phyloP scores from a whole-genome alignment of 441 rosid genomes.

The Corymbia calophylla region DNA sequence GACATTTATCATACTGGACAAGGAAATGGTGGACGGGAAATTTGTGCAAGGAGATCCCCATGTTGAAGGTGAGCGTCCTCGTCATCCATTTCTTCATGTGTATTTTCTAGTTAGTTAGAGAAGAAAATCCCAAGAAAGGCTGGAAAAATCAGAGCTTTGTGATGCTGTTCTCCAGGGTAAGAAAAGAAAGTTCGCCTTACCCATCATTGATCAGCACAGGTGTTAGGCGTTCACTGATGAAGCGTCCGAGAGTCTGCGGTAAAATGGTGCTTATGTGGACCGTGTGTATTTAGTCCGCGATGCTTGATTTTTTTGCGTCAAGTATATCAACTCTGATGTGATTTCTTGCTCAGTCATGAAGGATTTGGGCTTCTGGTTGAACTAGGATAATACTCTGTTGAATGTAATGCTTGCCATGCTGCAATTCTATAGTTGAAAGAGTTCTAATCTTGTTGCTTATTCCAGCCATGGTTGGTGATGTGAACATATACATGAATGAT shows the following conservation, averaged over 20 bases:
- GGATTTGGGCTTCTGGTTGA: not conserved
- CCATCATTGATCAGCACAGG: not conserved
- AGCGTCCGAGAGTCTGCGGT: not conserved
- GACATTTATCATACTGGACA: constrained; percentile 84
- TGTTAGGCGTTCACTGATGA: not conserved
- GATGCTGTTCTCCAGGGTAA: not conserved
- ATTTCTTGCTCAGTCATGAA: not conserved
- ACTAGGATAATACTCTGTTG: not conserved
- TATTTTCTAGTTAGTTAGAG: not conserved
- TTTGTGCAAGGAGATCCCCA: constrained; percentile 60
- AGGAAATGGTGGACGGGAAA: constrained; percentile 45
- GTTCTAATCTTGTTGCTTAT: not conserved
- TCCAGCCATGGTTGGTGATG: constrained; percentile 83
- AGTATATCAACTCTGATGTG: not conserved
- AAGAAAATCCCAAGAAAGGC: not conserved
- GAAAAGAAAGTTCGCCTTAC: not conserved
- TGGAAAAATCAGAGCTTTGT: not conserved
- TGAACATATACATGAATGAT: constrained; percentile 90
- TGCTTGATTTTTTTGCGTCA: not conserved
- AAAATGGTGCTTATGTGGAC: not conserved
- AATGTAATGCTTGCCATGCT: not conserved
- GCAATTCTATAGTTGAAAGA: not conserved
- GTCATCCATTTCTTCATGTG: not conserved
- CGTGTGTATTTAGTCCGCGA: not conserved
- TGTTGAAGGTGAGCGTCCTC: constrained; percentile 38